Base-by-base conservation (phyloP, 805 yeast species). In the Zygotorulaspora chibaensis region DNA sequence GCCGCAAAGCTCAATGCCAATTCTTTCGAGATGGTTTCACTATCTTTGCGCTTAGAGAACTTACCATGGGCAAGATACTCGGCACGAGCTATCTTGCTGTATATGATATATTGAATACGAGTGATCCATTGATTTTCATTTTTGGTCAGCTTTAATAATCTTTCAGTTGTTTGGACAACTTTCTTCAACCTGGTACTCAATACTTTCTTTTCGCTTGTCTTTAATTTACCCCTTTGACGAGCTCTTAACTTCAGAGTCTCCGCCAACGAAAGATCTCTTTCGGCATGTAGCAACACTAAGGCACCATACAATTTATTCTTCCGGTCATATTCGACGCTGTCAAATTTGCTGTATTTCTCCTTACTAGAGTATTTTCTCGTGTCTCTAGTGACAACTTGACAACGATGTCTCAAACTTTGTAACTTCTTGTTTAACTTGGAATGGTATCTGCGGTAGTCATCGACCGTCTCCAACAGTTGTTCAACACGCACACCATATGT, bases 401-500 rank as follows among this genome's bases (percentile, higher is more conserved):
- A 72, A 28, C 77, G 78, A 47, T 77, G 81, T 58, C 91, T 87
- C 52, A 86, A 68, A 47, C 78, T 79, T 45, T 76, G 77, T 45
- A 89, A 63, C 46, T 77, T 74, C 52, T 79, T 76, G 48, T 82
- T 80, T 44, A 83, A 62, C 54, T 80, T 74, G 43, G 71, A 74
- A 59, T 95, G 82, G 56, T 85, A 84, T 53, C 78, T 80, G 38
- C 75, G 77, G 61, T 68, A 88, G 58, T 89, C 96, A 13, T 75
- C 77, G 0, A 87, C 73, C 3, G 87, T 74, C 54, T 78, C 79
- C 44, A 88, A 72, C 54, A 80, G 77, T 11, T 81, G 81, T 43
- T 76, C 75, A 55, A 76, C 71, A 46, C 96, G 79, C 11, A 73
- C 78, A 13, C 76, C 76, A 52, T 56, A 66, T 0, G 76, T 71